Conservation (phyloP, 164 flowering plant species). For the Dillenia suffruticosa region DNA sequence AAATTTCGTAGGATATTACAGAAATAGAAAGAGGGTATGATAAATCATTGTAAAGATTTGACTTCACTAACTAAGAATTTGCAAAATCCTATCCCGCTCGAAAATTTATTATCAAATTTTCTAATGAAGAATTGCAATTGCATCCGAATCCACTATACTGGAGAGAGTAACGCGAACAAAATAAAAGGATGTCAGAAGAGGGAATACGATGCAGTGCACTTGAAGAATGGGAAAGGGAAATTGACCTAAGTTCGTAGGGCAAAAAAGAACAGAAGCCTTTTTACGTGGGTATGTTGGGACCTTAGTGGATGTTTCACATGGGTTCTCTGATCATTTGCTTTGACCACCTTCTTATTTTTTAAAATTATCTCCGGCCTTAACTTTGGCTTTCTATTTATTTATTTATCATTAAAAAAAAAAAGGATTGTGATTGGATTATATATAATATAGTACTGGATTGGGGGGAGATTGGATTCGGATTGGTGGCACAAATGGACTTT, state of each 20-base stretch:
- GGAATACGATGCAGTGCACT: conserved; percentile 8
- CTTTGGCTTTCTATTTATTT: too few relatives aligned
- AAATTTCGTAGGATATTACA: too few relatives aligned
- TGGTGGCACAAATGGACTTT: conserved; percentile 16
- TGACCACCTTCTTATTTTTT: conserved; percentile 6
- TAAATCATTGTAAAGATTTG: too few relatives aligned
- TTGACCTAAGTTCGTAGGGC: background rate
- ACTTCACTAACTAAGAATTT: too few relatives aligned
- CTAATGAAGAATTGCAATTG: too few relatives aligned
- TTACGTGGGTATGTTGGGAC: conserved; percentile 14
- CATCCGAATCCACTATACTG: background rate
- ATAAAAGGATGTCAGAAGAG: background rate
- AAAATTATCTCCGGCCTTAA: background rate
- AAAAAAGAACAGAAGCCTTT: conserved; percentile 1
- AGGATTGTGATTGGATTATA: too few relatives aligned
- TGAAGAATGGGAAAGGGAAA: background rate
- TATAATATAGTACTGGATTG: background rate
- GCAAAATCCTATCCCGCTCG: too few relatives aligned
- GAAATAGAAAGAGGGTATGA: too few relatives aligned
- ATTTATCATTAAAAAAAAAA: too few relatives aligned
- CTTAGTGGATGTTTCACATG: conserved; percentile 25
- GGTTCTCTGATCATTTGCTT: conserved; percentile 4
- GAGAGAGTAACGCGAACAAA: background rate
- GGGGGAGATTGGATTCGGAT: conserved; percentile 11
- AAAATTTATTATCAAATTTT: too few relatives aligned